These are phyloP conservation scores for Aureobasidium sp. DNA, from an alignment of 2,329 filamentous ascomycete species.

Conservation along the genomic window DNA sequence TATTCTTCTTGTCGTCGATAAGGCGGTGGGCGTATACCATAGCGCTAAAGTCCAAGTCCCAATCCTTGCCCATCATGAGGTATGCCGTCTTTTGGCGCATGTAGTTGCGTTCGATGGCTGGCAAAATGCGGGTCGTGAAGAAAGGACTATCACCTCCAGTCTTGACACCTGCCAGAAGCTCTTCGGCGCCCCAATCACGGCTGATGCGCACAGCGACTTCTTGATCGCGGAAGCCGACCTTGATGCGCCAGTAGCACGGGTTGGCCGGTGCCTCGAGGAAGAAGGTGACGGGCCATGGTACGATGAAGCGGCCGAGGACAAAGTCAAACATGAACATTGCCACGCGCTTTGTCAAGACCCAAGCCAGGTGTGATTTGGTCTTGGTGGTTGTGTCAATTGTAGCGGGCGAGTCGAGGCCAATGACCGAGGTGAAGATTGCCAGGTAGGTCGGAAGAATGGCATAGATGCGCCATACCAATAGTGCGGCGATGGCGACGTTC, in stretches of 20 bases:
- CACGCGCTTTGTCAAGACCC: conserved; percentile 51
- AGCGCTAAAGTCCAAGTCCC: conserved; percentile 76
- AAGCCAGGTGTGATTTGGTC: conserved; percentile 47
- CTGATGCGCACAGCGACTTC: conserved; percentile 78
- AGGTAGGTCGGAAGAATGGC: conserved; percentile 66
- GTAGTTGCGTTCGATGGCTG: conserved; percentile 59
- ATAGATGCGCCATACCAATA: conserved; percentile 62
- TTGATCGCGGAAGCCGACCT: conserved; percentile 63
- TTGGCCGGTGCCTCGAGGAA: conserved; percentile 54
- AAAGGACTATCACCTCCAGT: conserved; percentile 45
- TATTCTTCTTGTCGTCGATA: conserved; percentile 53
- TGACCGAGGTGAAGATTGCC: conserved; percentile 51
- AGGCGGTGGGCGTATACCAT: conserved; percentile 69
- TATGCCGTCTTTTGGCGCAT: conserved; percentile 78
- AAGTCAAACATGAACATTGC: conserved; percentile 68
- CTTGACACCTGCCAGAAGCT: conserved; percentile 45
- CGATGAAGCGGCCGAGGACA: conserved; percentile 34
- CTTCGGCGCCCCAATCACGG: conserved; percentile 58
- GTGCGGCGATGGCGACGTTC: conserved; percentile 57
- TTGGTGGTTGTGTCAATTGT: conserved; percentile 53
- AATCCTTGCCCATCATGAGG: conserved; percentile 72
- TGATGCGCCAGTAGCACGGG: conserved; percentile 65
- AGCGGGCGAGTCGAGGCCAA: conserved; percentile 58
- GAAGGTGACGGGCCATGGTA: conserved; percentile 40
- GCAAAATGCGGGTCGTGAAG: conserved; percentile 53